These are phyloP conservation scores for Asterochloris sp. DNA, from an alignment of 139 green algal species.

Conservation along the genomic window DNA sequence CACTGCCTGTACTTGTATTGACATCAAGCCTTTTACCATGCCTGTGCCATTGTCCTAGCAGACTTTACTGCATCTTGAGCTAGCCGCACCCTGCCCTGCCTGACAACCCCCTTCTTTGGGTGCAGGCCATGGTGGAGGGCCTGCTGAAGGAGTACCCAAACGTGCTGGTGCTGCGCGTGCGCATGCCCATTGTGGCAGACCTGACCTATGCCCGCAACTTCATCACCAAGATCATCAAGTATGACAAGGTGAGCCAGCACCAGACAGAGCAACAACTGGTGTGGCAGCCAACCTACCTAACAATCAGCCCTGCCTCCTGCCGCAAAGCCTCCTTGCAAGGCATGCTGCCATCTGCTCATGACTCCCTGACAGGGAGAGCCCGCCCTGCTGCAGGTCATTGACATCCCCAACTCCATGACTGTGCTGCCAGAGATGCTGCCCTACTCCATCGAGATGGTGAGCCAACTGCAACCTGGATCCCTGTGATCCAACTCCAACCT, in stretches of 20 bases:
- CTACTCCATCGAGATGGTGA: slow-evolving; percentile 86
- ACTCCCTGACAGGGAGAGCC: not conserved
- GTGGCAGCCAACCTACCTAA: too few species aligned
- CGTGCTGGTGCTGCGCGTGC: slow-evolving; percentile 88
- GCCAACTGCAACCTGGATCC: not conserved
- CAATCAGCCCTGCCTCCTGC: not conserved
- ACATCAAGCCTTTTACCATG: too few species aligned
- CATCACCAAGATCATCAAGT: slow-evolving; percentile 99
- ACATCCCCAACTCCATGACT: slow-evolving; percentile 98
- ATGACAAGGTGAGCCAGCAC: slow-evolving; percentile 67
- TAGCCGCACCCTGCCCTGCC: too few species aligned
- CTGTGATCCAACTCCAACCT: too few species aligned
- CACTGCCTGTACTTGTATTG: too few species aligned
- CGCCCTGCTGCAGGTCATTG: slow-evolving; percentile 53
- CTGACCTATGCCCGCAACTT: slow-evolving; percentile 94
- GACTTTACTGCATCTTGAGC: too few species aligned
- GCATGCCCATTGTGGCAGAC: slow-evolving; percentile 95
- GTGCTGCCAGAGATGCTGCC: slow-evolving; percentile 95
- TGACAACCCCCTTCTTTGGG: not conserved
- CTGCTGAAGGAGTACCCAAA: slow-evolving; percentile 91
- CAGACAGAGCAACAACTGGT: too few species aligned
- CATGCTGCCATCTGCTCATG: not conserved
- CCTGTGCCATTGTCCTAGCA: too few species aligned
- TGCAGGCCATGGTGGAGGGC: slow-evolving; percentile 86
- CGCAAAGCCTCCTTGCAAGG: not conserved